Conservation (phyloP, 257 asterid species). For the Fraxinus anomala region DNA sequence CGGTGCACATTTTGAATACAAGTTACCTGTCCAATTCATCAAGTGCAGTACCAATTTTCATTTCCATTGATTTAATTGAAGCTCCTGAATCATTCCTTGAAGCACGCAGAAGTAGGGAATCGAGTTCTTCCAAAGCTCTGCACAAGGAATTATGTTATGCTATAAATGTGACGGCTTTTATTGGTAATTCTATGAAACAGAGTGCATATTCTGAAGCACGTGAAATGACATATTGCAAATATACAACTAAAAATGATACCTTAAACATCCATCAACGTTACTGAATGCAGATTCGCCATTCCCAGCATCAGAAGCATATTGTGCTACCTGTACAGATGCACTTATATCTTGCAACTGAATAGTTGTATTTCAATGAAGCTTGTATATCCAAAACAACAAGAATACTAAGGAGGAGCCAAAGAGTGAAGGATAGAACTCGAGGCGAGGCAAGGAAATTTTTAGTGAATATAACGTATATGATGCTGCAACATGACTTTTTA, state of each 20-base stretch:
- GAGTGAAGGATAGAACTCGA: background rate
- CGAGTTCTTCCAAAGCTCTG: constrained; percentile 95
- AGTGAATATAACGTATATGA: background rate
- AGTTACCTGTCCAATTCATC: constrained; percentile 73
- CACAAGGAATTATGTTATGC: background rate
- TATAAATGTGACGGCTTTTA: background rate
- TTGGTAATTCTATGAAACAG: background rate
- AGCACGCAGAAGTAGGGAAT: constrained; percentile 80
- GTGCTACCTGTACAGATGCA: constrained; percentile 64
- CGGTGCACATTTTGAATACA: background rate
- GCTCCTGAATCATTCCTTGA: constrained; percentile 68
- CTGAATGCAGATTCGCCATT: constrained; percentile 67
- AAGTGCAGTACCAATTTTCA: constrained; percentile 49
- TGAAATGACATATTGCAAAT: background rate
- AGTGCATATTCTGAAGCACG: background rate
- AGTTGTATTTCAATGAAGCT: background rate
- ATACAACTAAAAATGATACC: constrained; percentile 45
- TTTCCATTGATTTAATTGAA: constrained; percentile 67
- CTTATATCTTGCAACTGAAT: background rate
- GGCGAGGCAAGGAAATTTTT: background rate
- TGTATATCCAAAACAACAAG: background rate
- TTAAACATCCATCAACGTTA: constrained; percentile 82
- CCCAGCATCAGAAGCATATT: constrained; percentile 87
- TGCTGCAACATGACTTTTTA: too few species aligned
- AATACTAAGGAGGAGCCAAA: background rate